phyloP scores from a whole-genome alignment of 129 eudicot genomes.

The Artemisia argyi region DNA sequence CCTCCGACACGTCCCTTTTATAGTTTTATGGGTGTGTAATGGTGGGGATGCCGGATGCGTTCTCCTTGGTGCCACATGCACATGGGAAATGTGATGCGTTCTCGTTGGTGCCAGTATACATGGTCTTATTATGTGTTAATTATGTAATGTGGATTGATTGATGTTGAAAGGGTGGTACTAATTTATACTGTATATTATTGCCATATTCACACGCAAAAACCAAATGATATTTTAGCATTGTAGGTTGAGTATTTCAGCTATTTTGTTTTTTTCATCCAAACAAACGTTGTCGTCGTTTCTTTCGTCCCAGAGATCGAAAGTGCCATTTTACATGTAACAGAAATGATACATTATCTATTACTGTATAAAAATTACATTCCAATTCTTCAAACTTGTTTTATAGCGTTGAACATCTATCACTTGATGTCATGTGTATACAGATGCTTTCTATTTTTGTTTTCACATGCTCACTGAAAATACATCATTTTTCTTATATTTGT shows the following conservation, averaged over 20 bases:
- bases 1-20: too few species aligned
- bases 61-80: too few species aligned
- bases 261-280: neutral
- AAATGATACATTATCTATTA: neutral
- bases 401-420: constrained; percentile 27
- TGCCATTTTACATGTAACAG: too few species aligned
- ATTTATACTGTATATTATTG: too few species aligned
- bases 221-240: neutral
- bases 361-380: neutral
- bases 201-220: too few species aligned
- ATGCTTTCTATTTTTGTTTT: constrained; percentile 25
- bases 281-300: neutral
- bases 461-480: constrained; percentile 25
- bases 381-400: constrained; percentile 25
- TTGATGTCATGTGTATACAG: constrained; percentile 26
- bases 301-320: neutral
- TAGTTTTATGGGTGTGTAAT: too few species aligned
- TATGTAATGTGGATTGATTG: too few species aligned
- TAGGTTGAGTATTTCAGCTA: neutral
- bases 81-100: too few species aligned
- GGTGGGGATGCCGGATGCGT: too few species aligned
- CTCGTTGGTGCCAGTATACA: too few species aligned
- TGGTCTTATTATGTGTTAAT: too few species aligned
- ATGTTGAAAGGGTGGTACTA: too few species aligned
- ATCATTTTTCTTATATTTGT: constrained; percentile 5